Evolutionary conservation across 73 alveolate genomes (phyloP).

Genomic region (Paramecium sonneborni): DNA sequence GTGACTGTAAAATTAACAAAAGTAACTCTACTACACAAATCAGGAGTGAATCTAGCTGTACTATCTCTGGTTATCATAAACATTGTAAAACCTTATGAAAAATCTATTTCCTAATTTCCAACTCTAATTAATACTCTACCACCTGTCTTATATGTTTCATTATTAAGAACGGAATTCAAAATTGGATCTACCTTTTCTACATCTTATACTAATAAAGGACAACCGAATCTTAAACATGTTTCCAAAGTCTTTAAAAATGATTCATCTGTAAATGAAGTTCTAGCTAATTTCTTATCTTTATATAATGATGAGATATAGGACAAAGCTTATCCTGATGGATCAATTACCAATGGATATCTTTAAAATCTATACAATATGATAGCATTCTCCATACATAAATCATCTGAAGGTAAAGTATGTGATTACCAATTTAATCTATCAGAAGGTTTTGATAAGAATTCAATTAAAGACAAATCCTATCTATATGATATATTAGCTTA

Average conservation of each 20-base stretch:
- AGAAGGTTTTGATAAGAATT: slow-evolving; percentile 97
- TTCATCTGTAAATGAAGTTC: slow-evolving; percentile 95
- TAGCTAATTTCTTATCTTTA: slow-evolving; percentile 88
- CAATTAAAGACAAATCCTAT: slow-evolving; percentile 86
- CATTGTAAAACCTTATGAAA: slow-evolving; percentile 95
- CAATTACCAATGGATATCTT: slow-evolving; percentile 98
- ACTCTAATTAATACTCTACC: slow-evolving; percentile 98
- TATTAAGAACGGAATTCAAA: slow-evolving; percentile 96
- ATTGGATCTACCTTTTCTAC: slow-evolving; percentile 99
- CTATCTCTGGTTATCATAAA: slow-evolving; percentile 97
- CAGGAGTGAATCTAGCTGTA: slow-evolving; percentile 97
- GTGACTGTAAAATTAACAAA: slow-evolving; percentile 99
- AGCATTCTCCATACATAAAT: slow-evolving; percentile 98
- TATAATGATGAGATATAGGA: slow-evolving; percentile 81
- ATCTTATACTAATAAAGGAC: slow-evolving; percentile 98
- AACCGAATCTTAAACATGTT: slow-evolving; percentile 98
- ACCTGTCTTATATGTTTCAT: slow-evolving; percentile 98
- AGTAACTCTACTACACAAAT: slow-evolving; percentile 99
- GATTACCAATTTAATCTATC: slow-evolving; percentile 97
- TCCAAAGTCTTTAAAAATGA: slow-evolving; percentile 98
- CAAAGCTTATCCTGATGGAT: slow-evolving; percentile 98
- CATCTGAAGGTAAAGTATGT: slow-evolving; percentile 96
- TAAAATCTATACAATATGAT: slow-evolving; percentile 94
- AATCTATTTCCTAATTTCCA: slow-evolving; percentile 99
- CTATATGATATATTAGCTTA: slow-evolving; percentile 79